Conservation (phyloP, 805 yeast species). For the Candida silvicultrix region DNA sequence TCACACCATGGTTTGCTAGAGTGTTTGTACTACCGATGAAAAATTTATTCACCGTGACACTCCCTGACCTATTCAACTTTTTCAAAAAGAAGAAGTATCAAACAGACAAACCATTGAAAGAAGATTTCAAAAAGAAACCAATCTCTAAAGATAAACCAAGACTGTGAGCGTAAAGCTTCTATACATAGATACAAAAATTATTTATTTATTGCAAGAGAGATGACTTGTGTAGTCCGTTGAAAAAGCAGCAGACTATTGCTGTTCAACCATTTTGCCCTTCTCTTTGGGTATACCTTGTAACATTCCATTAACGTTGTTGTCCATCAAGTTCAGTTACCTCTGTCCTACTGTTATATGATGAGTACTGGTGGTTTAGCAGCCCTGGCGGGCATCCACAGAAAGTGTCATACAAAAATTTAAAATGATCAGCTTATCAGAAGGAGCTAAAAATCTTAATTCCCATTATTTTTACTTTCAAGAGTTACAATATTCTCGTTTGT, state of each 20-base stretch:
- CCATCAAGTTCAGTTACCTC: too few species aligned
- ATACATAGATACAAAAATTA: not conserved
- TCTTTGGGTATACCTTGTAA: too few species aligned
- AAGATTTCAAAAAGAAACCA: not conserved
- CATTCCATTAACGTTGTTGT: too few species aligned
- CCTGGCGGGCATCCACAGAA: not conserved
- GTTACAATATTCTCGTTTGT: too few species aligned
- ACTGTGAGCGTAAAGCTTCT: not conserved
- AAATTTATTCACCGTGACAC: not conserved
- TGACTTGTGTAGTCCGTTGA: too few species aligned
- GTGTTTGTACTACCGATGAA: conserved; percentile 42
- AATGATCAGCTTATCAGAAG: not conserved
- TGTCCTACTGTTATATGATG: too few species aligned
- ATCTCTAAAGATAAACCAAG: not conserved
- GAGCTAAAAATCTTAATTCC: conserved; percentile 4
- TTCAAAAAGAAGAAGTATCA: not conserved
- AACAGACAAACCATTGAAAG: not conserved
- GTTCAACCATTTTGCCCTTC: too few species aligned
- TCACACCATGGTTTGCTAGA: conserved; percentile 55
- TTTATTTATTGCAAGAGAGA: not conserved
- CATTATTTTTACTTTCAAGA: too few species aligned
- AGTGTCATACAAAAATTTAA: not conserved
- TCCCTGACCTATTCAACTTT: not conserved
- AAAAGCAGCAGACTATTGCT: too few species aligned
- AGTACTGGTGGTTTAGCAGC: too few species aligned